A percentile compares a stretch with the other conserved stretches of the same genome.
Evolutionary conservation across 2,329 filamentous ascomycete genomes (phyloP).

Genomic region (Amphichorda felina): DNA sequence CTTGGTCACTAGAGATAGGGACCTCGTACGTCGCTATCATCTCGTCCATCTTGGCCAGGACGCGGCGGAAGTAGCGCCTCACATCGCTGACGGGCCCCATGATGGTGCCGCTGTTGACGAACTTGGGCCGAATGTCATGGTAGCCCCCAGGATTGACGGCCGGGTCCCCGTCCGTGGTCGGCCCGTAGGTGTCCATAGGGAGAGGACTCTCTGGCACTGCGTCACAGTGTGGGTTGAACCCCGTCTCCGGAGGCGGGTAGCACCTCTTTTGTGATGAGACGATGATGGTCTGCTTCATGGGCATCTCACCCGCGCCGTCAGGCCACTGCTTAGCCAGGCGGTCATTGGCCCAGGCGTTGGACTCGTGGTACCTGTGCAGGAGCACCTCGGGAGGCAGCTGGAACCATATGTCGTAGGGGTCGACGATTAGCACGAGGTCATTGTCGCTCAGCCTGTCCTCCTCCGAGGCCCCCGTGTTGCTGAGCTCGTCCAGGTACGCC

Average conservation of each 20-base stretch:
- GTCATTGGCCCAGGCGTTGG: conserved; percentile 6
- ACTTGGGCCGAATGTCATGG: conserved; percentile 12
- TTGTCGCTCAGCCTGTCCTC: conserved; percentile 3
- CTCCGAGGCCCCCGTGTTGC: not conserved
- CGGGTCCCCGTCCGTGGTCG: conserved; percentile 7
- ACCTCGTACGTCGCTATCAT: conserved; percentile 4
- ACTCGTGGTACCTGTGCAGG: conserved; percentile 10
- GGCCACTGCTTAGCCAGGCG: conserved; percentile 8
- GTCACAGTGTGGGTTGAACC: conserved; percentile 11
- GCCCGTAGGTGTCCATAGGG: conserved; percentile 11
- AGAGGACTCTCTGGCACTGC: conserved; percentile 11
- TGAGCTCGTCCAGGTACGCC: conserved; percentile 7
- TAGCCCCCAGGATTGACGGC: conserved; percentile 1
- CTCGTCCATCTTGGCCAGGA: conserved; percentile 13
- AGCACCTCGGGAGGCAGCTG: conserved; percentile 13
- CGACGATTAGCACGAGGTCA: conserved; percentile 12
- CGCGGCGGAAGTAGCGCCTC: conserved; percentile 12
- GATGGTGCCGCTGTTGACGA: conserved; percentile 16
- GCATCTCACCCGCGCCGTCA: conserved; percentile 4
- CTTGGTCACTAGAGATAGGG: conserved; percentile 15
- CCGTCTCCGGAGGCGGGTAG: conserved; percentile 7
- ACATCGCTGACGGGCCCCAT: conserved; percentile 16
- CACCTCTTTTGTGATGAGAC: conserved; percentile 12
- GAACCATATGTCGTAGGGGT: conserved; percentile 16
- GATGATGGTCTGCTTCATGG: conserved; percentile 11